Evolutionary conservation across 2,329 filamentous ascomycete species (phyloP).

Genomic region (Xylaria sp.): DNA sequence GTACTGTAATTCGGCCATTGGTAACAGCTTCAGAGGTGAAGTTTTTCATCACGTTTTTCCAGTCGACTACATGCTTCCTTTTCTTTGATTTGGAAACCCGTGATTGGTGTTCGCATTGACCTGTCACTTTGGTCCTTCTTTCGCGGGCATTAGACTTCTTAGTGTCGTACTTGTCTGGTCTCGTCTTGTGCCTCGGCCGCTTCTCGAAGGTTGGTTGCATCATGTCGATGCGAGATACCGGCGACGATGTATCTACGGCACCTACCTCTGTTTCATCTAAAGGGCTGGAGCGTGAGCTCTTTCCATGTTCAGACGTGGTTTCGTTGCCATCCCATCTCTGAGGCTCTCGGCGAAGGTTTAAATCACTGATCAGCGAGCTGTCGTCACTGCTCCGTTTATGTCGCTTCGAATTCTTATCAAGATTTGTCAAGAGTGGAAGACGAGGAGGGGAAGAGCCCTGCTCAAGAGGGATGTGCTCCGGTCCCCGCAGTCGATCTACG

Average conservation of each 20-base stretch:
- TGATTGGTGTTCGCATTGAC: slow-evolving; percentile 25
- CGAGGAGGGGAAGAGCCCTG: slow-evolving; percentile 31
- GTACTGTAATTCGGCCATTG: slow-evolving; percentile 64
- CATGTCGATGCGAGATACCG: slow-evolving; percentile 28
- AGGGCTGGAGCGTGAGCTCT: slow-evolving; percentile 18
- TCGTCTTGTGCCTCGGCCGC: slow-evolving; percentile 66
- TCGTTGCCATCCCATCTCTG: slow-evolving; percentile 21
- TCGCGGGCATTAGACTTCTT: slow-evolving; percentile 45
- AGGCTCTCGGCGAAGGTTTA: slow-evolving; percentile 35
- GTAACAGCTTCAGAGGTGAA: slow-evolving; percentile 67
- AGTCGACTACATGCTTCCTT: slow-evolving; percentile 51
- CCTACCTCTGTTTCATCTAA: slow-evolving; percentile 31
- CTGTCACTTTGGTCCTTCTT: slow-evolving; percentile 43
- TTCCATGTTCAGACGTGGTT: slow-evolving; percentile 25
- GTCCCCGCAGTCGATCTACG: slow-evolving; percentile 45
- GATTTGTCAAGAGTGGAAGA: slow-evolving; percentile 21
- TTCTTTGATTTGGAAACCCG: slow-evolving; percentile 40
- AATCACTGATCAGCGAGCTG: slow-evolving; percentile 47
- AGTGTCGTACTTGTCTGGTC: slow-evolving; percentile 65
- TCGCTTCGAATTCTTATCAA: slow-evolving; percentile 39
- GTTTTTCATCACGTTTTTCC: slow-evolving; percentile 63
- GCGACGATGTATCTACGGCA: slow-evolving; percentile 38
- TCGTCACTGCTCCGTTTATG: slow-evolving; percentile 38
- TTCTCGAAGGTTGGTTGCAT: slow-evolving; percentile 57
- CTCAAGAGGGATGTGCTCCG: slow-evolving; percentile 41